A percentile compares a stretch with the other conserved stretches of the same genome.
These are phyloP conservation scores for Boletus reticuloceps DNA, from an alignment of 768 basidiomycete genomes.

Conservation along the genomic window DNA sequence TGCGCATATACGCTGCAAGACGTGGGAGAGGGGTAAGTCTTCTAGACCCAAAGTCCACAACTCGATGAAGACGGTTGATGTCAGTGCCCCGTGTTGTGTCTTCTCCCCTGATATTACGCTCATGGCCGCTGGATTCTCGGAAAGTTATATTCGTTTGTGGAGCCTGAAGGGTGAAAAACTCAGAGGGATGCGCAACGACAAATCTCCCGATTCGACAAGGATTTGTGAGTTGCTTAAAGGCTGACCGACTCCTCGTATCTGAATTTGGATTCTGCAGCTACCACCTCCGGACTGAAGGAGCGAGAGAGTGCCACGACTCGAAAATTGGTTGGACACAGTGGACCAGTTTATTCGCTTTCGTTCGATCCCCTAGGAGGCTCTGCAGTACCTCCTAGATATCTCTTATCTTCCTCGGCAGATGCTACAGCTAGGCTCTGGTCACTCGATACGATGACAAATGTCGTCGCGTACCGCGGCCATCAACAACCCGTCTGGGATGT, in stretches of 20 bases:
- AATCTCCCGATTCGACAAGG: slow-evolving; percentile 58
- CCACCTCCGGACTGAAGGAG: slow-evolving; percentile 62
- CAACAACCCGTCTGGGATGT: slow-evolving; percentile 99
- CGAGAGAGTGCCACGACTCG: slow-evolving; percentile 79
- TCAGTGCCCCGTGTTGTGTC: slow-evolving; percentile 77
- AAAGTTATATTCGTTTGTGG: slow-evolving; percentile 95
- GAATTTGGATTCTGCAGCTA: slow-evolving; percentile 37
- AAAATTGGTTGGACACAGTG: slow-evolving; percentile 97
- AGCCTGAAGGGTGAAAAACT: slow-evolving; percentile 90
- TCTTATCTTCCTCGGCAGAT: slow-evolving; percentile 92
- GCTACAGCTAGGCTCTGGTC: slow-evolving; percentile 92
- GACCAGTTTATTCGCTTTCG: slow-evolving; percentile 90
- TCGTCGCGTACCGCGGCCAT: slow-evolving; percentile 93
- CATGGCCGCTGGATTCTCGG: slow-evolving; percentile 93
- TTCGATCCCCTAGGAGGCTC: slow-evolving; percentile 93
- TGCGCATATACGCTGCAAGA: slow-evolving; percentile 96
- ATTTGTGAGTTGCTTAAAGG: slow-evolving; percentile 52
- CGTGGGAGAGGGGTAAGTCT: slow-evolving; percentile 84
- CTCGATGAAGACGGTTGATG: slow-evolving; percentile 10
- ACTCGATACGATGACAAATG: slow-evolving; percentile 88
- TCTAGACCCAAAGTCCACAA: not conserved
- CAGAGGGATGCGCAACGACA: slow-evolving; percentile 73
- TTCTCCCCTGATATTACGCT: slow-evolving; percentile 91
- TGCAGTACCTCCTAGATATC: slow-evolving; percentile 77
- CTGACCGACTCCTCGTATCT: not conserved